phyloP scores from a whole-genome alignment of 2,329 filamentous ascomycete genomes.

The Monilinia polystroma region DNA sequence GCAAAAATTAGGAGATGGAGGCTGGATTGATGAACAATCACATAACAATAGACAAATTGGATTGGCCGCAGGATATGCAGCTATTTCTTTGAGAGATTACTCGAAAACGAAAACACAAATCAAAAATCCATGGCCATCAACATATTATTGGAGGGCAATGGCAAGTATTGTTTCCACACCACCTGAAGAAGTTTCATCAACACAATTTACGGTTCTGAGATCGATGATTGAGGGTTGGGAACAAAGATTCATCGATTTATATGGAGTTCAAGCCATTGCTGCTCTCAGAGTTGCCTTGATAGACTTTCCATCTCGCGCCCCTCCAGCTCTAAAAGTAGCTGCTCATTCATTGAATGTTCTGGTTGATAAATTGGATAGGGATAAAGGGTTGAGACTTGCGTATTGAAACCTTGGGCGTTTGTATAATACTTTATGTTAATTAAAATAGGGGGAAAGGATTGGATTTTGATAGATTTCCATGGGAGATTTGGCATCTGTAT shows the following conservation, averaged over 20 bases:
- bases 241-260: slow-evolving; percentile 75
- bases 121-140: slow-evolving; percentile 75
- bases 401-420: neutral
- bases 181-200: slow-evolving; percentile 63
- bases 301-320: slow-evolving; percentile 59
- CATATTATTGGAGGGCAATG: slow-evolving; percentile 79
- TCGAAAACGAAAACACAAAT: slow-evolving; percentile 54
- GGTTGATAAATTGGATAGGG: slow-evolving; percentile 24
- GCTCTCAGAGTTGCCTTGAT: slow-evolving; percentile 69
- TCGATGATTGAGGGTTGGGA: slow-evolving; percentile 72
- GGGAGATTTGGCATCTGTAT: neutral
- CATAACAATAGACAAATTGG: slow-evolving; percentile 84
- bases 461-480: neutral
- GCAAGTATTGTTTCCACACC: slow-evolving; percentile 76
- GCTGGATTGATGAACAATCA: slow-evolving; percentile 65
- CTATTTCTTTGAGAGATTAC: slow-evolving; percentile 81
- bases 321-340: slow-evolving; percentile 10
- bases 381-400: slow-evolving; percentile 18
- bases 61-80: slow-evolving; percentile 78
- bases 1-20: slow-evolving; percentile 50
- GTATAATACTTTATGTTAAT: slow-evolving; percentile 2
- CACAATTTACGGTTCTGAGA: slow-evolving; percentile 68
- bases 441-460: neutral
- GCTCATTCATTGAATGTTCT: slow-evolving; percentile 20
- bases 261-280: slow-evolving; percentile 72